Percentiles rank a stretch among this genome's conserved stretches.
phyloP scores from a whole-genome alignment of 306 rosid species.

The Oxytropis ochrocephala region DNA sequence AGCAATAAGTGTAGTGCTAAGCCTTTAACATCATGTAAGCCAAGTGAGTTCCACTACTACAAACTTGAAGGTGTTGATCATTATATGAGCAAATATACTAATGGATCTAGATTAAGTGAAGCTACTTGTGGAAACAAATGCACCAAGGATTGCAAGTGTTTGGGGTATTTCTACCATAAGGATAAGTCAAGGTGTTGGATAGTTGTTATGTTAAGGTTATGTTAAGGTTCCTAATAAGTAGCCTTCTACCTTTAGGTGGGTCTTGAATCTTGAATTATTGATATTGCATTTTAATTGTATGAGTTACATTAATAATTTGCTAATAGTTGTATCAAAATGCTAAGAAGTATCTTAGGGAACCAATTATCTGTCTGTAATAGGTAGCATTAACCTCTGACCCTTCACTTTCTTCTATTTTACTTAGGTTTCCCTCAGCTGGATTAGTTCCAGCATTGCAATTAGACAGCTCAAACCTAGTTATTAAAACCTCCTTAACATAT shows the following conservation, averaged over 20 bases:
- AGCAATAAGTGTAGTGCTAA: constrained; percentile 40
- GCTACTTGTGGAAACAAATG: constrained; percentile 43
- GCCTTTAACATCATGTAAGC: constrained; percentile 30
- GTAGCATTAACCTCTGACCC: no score
- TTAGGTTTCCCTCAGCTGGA: no score
- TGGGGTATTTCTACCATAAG: constrained; percentile 47
- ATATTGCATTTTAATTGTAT: no score
- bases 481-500: no score
- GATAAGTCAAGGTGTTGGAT: constrained; percentile 54
- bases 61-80: constrained; percentile 57
- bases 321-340: no score
- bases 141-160: constrained; percentile 45
- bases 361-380: no score
- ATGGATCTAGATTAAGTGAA: constrained; percentile 30
- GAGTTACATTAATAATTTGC: no score
- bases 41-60: constrained; percentile 41
- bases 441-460: no score
- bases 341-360: no score
- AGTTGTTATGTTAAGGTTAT: constrained; percentile 52
- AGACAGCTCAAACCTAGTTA: no score
- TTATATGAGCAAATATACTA: constrained; percentile 51
- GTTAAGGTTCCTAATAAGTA: constrained; percentile 42
- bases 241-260: not conserved
- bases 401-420: no score
- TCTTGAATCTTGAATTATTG: no score